Conservation (phyloP, 176 grass and related monocot genomes). For the Carex cristatella region DNA sequence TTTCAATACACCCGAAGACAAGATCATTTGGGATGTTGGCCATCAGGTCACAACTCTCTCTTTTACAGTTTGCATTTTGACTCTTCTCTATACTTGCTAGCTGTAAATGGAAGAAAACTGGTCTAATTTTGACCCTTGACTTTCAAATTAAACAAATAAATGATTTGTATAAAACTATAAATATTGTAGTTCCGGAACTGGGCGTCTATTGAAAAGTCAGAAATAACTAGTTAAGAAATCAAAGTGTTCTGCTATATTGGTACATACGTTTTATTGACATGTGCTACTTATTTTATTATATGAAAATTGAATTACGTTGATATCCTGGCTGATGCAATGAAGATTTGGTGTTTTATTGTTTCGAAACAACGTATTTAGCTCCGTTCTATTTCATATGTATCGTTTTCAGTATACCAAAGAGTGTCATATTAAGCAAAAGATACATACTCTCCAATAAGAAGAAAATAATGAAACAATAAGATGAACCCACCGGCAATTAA, state of each 20-base stretch:
- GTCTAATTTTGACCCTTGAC: background rate
- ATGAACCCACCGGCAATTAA: background rate
- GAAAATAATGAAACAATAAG: background rate
- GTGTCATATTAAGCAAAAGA: background rate
- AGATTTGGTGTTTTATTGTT: background rate
- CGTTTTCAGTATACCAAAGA: background rate
- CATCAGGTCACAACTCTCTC: conserved; percentile 47
- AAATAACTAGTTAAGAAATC: background rate
- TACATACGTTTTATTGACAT: background rate
- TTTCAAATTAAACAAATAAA: background rate
- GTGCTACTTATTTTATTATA: background rate
- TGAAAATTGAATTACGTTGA: background rate
- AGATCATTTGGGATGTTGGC: conserved; percentile 97
- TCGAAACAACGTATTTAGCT: background rate
- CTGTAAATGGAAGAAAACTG: background rate
- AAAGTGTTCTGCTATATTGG: background rate
- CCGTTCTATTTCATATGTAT: background rate
- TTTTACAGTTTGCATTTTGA: background rate
- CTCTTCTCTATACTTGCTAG: background rate
- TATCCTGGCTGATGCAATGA: background rate
- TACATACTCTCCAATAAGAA: background rate
- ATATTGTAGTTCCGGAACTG: background rate
- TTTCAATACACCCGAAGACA: conserved; percentile 83
- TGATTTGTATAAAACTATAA: background rate
- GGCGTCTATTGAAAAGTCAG: background rate